Percentiles rank a stretch among this genome's conserved stretches.
These are phyloP conservation scores for Datura wrightii DNA, from an alignment of 257 asterid species.

Conservation along the genomic window DNA sequence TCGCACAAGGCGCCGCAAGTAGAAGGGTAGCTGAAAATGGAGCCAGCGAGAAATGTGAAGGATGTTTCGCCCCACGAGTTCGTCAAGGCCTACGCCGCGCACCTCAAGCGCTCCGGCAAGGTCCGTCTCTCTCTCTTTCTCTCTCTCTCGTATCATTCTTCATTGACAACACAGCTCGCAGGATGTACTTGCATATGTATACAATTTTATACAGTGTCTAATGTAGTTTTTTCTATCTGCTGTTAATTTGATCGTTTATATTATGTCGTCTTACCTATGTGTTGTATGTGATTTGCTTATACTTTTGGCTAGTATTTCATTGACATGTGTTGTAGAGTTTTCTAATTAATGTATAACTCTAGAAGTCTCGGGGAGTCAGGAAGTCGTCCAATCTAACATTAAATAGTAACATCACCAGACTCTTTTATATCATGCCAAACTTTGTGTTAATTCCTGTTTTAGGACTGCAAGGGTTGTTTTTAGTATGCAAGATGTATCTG, in stretches of 20 bases:
- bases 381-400: neutral
- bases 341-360: neutral
- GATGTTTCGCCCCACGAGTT: constrained; percentile 92
- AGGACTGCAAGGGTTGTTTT: too few relatives aligned
- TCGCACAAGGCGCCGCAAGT: constrained; percentile 29
- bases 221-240: neutral
- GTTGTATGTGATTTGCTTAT: neutral
- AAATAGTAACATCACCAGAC: too few relatives aligned
- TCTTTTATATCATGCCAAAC: too few relatives aligned
- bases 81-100: constrained; percentile 80
- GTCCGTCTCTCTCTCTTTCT: constrained; percentile 36
- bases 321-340: neutral
- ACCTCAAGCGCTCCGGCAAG: constrained; percentile 97
- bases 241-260: neutral
- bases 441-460: too few relatives aligned
- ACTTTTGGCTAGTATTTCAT: neutral
- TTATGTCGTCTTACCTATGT: neutral
- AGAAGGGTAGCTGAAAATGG: constrained; percentile 49
- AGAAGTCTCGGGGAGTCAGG: neutral
- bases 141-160: neutral
- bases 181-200: neutral
- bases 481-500: too few relatives aligned
- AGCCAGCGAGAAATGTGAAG: constrained; percentile 75
- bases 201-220: neutral
- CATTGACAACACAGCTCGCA: neutral